phyloP scores from a whole-genome alignment of 2,329 filamentous ascomycete genomes.

The Hypoxylon sp. region DNA sequence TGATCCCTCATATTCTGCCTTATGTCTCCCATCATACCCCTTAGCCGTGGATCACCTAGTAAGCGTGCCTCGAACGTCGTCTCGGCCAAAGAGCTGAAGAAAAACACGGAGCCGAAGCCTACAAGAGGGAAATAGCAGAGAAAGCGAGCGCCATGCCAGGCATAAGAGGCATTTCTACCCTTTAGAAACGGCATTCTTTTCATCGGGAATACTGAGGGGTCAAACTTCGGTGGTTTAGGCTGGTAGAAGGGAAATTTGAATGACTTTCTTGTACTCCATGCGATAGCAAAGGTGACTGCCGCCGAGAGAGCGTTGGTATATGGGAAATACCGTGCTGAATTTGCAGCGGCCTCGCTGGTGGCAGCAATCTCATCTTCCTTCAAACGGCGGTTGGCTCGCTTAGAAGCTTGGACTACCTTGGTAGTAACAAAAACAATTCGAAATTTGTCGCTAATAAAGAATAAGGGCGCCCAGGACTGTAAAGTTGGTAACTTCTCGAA shows the following conservation, averaged over 20 bases:
- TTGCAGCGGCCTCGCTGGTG: conserved; percentile 36
- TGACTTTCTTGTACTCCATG: conserved; percentile 44
- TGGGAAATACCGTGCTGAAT: conserved; percentile 45
- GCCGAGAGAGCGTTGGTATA: conserved; percentile 43
- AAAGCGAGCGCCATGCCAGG: conserved; percentile 52
- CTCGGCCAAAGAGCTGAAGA: conserved; percentile 46
- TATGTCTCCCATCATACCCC: conserved; percentile 25
- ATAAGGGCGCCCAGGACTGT: conserved; percentile 22
- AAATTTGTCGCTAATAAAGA: neutral
- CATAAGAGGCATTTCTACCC: conserved; percentile 38
- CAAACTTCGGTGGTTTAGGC: conserved; percentile 46
- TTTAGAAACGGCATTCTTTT: conserved; percentile 36
- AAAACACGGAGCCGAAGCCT: conserved; percentile 40
- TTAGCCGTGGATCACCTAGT: conserved; percentile 45
- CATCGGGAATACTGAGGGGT: conserved; percentile 46
- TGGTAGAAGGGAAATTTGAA: conserved; percentile 54
- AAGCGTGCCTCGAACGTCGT: conserved; percentile 36
- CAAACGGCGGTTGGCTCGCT: conserved; percentile 34
- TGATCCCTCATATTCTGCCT: conserved; percentile 31
- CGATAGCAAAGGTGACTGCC: conserved; percentile 37
- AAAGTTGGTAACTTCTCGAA: conserved; percentile 39
- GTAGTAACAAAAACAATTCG: conserved; percentile 18
- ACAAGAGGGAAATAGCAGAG: conserved; percentile 45
- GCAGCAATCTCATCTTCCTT: conserved; percentile 43
- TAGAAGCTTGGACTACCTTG: conserved; percentile 16